phyloP scores from a whole-genome alignment of 2,329 filamentous ascomycete genomes.

The Annulohypoxylon truncatum region DNA sequence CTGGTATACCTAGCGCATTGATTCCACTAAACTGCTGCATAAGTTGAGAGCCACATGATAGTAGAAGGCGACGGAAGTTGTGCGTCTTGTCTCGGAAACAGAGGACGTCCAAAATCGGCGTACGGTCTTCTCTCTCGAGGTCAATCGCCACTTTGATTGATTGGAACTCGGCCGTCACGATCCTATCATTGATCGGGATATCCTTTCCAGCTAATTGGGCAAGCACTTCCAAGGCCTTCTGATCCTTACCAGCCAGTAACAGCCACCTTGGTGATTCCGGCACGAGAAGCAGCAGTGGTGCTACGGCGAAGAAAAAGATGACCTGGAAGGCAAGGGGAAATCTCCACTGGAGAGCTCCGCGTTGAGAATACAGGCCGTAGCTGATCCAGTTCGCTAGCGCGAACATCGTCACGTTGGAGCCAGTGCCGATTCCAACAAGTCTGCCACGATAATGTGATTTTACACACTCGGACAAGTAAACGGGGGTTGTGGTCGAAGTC shows the following conservation, averaged over 20 bases:
- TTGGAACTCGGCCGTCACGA: constrained; percentile 50
- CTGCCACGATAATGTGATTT: constrained; percentile 45
- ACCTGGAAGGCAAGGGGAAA: constrained; percentile 54
- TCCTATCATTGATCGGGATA: constrained; percentile 40
- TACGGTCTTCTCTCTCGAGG: constrained; percentile 51
- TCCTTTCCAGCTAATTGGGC: constrained; percentile 63
- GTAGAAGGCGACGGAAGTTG: constrained; percentile 52
- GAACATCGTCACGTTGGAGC: constrained; percentile 53
- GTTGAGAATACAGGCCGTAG: constrained; percentile 53
- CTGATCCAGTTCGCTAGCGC: constrained; percentile 62
- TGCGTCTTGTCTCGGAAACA: constrained; percentile 54
- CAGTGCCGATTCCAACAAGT: constrained; percentile 45
- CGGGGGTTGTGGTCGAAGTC: constrained; percentile 48
- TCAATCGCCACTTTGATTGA: constrained; percentile 53
- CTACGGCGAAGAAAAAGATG: constrained; percentile 53
- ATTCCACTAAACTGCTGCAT: constrained; percentile 61
- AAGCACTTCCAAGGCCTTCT: constrained; percentile 59
- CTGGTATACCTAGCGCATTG: constrained; percentile 50
- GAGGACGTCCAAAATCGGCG: constrained; percentile 51
- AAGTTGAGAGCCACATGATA: constrained; percentile 60
- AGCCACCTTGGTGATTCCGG: constrained; percentile 57
- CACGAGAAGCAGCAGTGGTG: constrained; percentile 48
- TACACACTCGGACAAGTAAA: constrained; percentile 47
- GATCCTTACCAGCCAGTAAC: constrained; percentile 63
- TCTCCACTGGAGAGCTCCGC: constrained; percentile 52